Evolutionary conservation across 495 filamentous ascomycete species (phyloP).

Genomic region (Aspergillus biplanus): DNA sequence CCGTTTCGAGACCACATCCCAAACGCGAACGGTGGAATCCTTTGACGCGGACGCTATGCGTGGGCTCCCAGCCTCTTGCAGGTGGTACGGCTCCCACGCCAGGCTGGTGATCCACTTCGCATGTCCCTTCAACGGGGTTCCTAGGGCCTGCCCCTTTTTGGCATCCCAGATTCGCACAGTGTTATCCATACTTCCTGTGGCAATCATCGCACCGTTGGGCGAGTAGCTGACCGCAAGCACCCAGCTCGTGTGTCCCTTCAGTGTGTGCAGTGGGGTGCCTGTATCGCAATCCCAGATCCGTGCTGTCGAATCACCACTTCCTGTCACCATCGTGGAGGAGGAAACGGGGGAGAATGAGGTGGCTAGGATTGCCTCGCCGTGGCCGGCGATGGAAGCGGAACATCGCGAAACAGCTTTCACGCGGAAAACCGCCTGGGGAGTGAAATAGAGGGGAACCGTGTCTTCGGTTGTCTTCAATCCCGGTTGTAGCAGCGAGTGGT

Average conservation of each 20-base stretch:
- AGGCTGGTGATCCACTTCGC: constrained; percentile 87
- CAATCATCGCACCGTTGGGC: constrained; percentile 78
- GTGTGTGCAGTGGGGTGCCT: constrained; percentile 82
- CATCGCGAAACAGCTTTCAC: constrained; percentile 91
- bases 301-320: constrained; percentile 89
- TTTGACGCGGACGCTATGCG: constrained; percentile 88
- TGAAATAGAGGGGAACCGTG: constrained; percentile 75
- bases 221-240: constrained; percentile 87
- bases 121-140: constrained; percentile 83
- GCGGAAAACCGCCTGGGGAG: constrained; percentile 92
- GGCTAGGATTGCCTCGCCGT: constrained; percentile 89
- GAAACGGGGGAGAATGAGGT: constrained; percentile 84
- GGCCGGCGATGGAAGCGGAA: constrained; percentile 84
- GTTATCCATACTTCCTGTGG: constrained; percentile 94
- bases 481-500: constrained; percentile 67
- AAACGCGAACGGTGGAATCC: constrained; percentile 87
- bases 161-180: constrained; percentile 90
- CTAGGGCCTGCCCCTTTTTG: constrained; percentile 75
- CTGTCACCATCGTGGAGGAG: constrained; percentile 82
- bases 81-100: constrained; percentile 93
- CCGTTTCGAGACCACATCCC: constrained; percentile 76
- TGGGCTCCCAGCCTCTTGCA: constrained; percentile 72
- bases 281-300: constrained; percentile 96
- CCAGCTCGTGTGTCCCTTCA: constrained; percentile 95
- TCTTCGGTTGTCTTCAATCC: constrained; percentile 72